These are phyloP conservation scores for Fusarium coicis DNA, from an alignment of 2,329 filamentous ascomycete species.

Conservation along the genomic window DNA sequence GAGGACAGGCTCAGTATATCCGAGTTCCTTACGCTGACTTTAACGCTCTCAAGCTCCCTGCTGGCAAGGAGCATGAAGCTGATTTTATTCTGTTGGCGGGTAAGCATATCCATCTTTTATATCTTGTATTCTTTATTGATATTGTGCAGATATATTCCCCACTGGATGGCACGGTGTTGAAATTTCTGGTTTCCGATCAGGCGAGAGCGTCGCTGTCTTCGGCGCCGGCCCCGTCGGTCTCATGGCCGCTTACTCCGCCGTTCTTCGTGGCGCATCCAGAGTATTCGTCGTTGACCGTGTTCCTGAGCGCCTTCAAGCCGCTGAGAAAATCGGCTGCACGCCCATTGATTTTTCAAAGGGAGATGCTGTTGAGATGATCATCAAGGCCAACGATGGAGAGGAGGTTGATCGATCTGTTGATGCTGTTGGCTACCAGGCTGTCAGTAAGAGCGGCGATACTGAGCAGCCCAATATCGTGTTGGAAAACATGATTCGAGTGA, in stretches of 20 bases:
- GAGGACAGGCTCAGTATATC: slow-evolving; percentile 71
- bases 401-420: slow-evolving; percentile 74
- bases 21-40: slow-evolving; percentile 75
- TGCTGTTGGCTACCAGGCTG: slow-evolving; percentile 74
- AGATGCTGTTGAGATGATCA: slow-evolving; percentile 70
- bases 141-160: slow-evolving; percentile 47
- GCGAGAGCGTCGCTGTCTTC: slow-evolving; percentile 72
- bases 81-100: slow-evolving; percentile 65
- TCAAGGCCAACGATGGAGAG: slow-evolving; percentile 66
- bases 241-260: slow-evolving; percentile 73
- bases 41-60: slow-evolving; percentile 70
- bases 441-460: slow-evolving; percentile 63
- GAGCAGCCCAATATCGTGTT: slow-evolving; percentile 72
- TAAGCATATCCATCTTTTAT: slow-evolving; percentile 28
- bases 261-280: slow-evolving; percentile 68
- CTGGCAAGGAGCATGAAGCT: slow-evolving; percentile 68
- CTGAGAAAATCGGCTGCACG: slow-evolving; percentile 70
- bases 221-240: slow-evolving; percentile 73
- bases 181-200: slow-evolving; percentile 67
- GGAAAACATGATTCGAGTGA: slow-evolving; percentile 72
- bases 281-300: slow-evolving; percentile 74
- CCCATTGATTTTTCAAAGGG: slow-evolving; percentile 70
- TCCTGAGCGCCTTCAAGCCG: slow-evolving; percentile 66
- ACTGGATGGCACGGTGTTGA: slow-evolving; percentile 66
- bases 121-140: slow-evolving; percentile 50